These are phyloP conservation scores for Colletotrichum caudatum DNA, from an alignment of 2,329 filamentous ascomycete species.

Conservation along the genomic window DNA sequence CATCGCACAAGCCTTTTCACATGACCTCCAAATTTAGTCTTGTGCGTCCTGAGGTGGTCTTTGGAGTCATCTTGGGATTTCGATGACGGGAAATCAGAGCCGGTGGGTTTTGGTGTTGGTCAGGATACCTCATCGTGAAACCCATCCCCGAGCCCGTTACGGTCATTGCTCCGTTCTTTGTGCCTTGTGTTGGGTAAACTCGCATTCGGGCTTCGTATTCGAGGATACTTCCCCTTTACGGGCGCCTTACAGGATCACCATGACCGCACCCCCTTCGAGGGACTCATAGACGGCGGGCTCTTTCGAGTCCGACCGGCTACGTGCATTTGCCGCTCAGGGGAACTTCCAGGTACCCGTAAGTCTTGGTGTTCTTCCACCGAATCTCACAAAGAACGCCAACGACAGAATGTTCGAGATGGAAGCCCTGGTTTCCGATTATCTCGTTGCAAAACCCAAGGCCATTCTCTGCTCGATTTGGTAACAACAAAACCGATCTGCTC, in stretches of 20 bases:
- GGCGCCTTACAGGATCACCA: background rate
- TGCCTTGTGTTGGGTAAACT: background rate
- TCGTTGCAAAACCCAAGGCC: background rate
- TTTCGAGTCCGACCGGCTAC: slow-evolving; percentile 17
- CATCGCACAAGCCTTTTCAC: slow-evolving; percentile 33
- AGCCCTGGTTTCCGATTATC: background rate
- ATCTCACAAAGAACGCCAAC: background rate
- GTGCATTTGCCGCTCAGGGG: slow-evolving; percentile 23
- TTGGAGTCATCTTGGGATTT: background rate
- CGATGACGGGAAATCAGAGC: background rate
- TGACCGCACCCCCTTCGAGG: background rate
- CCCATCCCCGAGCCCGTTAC: background rate
- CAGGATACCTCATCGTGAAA: slow-evolving; percentile 11
- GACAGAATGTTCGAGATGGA: background rate
- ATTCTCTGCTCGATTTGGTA: background rate
- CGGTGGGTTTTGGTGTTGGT: background rate
- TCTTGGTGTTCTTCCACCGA: background rate
- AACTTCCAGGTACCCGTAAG: background rate
- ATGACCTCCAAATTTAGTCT: slow-evolving; percentile 23
- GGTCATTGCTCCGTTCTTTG: background rate
- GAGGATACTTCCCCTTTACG: background rate
- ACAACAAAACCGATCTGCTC: background rate
- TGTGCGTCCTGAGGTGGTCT: slow-evolving; percentile 6
- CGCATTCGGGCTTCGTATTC: background rate
- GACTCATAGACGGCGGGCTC: background rate